phyloP scores from a whole-genome alignment of 2,329 filamentous ascomycete genomes.

The Aureobasidium mangrovei region DNA sequence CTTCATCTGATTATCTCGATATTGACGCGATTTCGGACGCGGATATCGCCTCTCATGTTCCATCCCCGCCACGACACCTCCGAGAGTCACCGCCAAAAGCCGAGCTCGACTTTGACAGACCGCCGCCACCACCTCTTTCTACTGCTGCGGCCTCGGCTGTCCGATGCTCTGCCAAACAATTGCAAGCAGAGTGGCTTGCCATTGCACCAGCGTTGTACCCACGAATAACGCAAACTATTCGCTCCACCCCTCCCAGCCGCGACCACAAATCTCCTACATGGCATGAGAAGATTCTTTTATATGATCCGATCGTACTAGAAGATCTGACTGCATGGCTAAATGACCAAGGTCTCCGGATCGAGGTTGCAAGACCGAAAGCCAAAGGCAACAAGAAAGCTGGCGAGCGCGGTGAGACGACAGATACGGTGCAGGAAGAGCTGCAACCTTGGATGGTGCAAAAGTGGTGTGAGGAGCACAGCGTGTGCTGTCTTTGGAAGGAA shows the following conservation, averaged over 20 bases:
- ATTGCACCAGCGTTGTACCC: conserved; percentile 34
- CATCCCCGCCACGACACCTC: conserved; percentile 23
- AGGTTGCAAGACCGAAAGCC: conserved; percentile 28
- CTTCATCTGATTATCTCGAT: conserved; percentile 15
- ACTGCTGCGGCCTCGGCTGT: background rate
- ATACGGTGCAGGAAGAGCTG: conserved; percentile 23
- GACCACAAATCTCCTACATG: conserved; percentile 51
- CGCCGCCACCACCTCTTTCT: background rate
- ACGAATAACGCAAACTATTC: conserved; percentile 42
- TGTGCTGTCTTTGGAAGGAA: conserved; percentile 72
- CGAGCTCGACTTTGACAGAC: conserved; percentile 4
- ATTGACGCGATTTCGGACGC: conserved; percentile 26
- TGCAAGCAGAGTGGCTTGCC: conserved; percentile 22
- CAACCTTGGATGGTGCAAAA: conserved; percentile 59
- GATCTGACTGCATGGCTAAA: conserved; percentile 81
- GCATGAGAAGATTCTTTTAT: conserved; percentile 89
- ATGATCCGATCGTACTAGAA: conserved; percentile 82
- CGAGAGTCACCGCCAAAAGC: background rate
- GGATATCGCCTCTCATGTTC: conserved; percentile 24
- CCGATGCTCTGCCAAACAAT: background rate
- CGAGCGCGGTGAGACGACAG: conserved; percentile 13
- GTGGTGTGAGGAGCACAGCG: conserved; percentile 82
- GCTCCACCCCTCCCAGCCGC: conserved; percentile 33
- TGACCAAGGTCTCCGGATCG: conserved; percentile 21
- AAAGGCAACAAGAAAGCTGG: conserved; percentile 18